These are phyloP conservation scores for Ophiostoma triangulosporum DNA, from an alignment of 2,329 filamentous ascomycete genomes.

Conservation along the genomic window DNA sequence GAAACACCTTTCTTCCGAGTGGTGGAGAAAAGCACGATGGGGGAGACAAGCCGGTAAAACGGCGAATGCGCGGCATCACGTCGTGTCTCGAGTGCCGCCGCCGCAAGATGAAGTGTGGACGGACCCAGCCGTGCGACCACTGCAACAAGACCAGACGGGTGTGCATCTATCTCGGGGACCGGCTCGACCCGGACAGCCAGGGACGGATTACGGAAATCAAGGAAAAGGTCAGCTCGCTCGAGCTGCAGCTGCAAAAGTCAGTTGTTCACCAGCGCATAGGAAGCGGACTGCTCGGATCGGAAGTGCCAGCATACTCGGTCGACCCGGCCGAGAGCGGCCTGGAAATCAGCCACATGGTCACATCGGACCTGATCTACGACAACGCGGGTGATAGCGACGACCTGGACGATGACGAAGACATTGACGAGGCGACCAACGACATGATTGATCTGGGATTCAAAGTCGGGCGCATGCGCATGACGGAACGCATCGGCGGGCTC, in stretches of 20 bases:
- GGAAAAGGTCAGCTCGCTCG: constrained; percentile 61
- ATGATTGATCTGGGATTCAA: constrained; percentile 59
- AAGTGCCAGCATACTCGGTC: constrained; percentile 2
- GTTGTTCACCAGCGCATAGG: constrained; percentile 8
- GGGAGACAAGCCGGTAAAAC: constrained; percentile 32
- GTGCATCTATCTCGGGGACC: constrained; percentile 51
- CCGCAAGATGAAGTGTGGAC: constrained; percentile 69
- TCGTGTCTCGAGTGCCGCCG: constrained; percentile 59
- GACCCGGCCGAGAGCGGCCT: constrained; percentile 35
- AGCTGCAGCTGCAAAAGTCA: constrained; percentile 55
- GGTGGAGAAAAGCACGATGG: neutral
- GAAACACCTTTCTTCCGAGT: neutral
- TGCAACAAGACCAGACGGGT: constrained; percentile 41
- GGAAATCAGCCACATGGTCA: constrained; percentile 9
- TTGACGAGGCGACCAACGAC: constrained; percentile 38
- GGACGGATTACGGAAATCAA: constrained; percentile 63
- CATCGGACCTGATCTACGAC: constrained; percentile 27
- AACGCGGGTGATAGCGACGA: neutral
- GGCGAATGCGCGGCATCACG: constrained; percentile 52
- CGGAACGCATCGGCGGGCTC: constrained; percentile 60
- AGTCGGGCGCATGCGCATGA: constrained; percentile 59
- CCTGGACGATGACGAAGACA: constrained; percentile 1
- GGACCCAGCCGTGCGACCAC: constrained; percentile 56
- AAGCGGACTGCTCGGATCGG: constrained; percentile 4
- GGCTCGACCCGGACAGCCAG: constrained; percentile 56